Evolutionary conservation across 768 basidiomycete genomes (phyloP), one percentile per base, ranked within the genome.

Genomic region (Mycena epipterygia): DNA sequence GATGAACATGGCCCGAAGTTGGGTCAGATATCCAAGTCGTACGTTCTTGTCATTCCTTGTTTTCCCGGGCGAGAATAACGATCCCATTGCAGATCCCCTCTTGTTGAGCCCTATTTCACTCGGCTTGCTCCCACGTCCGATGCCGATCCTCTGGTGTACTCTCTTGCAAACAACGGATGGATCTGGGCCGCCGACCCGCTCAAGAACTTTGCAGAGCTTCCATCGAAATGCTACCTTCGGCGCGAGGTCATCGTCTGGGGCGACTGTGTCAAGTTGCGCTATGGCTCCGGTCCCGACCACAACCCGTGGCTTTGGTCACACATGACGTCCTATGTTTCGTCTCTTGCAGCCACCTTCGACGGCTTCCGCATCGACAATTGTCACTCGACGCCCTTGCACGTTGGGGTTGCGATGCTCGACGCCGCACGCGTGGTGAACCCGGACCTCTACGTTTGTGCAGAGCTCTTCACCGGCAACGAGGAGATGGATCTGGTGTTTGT

Each of bases 331-430:
- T 99, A 99, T 74, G 94, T 96, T 65, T 87, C 86, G 56, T 86
- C 86, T 12, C 91, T 99, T 30, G 98, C 97, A 0, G 83, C 82
- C 42, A 88, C 89, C 11, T 99, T 98, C 78, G 93, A 98, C 69
- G 98, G 98, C 13, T 99, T 99, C 88, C 90, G 98, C 32, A 93
- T 99, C 75, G 98, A 99, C 82, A 99, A 99, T 78, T 98, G 96
- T 71, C 97, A 99, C 81, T 99, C 97, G 5, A 99, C 98, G 0
- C 98, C 98, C 17, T 82, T 99, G 37, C 90, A 95, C 73, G 96
- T 99, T n/a, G 98, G 98, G n/a, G 92, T 92, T n/a, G 85, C 87
- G 51, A 91, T 99, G 85, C 90, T 99, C 39, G 98, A 99, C 78
- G 91, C 91, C 21, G 97, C 97, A 8, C 89, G 98, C 35, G 90